Evolutionary conservation across 192 early-diverging fungal species (phyloP), one percentile per base, ranked within the genome.

Genomic region (Linnemannia hyalina): DNA sequence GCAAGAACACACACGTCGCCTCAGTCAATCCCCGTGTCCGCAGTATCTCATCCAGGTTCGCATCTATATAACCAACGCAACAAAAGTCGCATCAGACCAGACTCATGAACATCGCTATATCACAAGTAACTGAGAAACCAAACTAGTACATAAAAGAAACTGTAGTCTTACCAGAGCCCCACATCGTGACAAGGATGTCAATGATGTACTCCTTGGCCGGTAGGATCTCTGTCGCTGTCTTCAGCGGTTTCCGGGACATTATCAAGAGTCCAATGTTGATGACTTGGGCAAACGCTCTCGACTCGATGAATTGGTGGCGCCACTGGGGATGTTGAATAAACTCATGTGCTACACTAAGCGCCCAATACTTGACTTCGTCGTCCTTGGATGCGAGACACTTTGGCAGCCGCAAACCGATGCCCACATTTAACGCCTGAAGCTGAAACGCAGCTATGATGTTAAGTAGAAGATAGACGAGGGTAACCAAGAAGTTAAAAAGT

Each of bases 321-420:
- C 79, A 86, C n/a, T 79, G 38, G 2, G 57, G 54, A n/a, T 80
- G 86, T 11, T 52, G 54, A 35, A 82, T 89, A 26, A 90, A 88
- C 26, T 85, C 90, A 42, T 89, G 88, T 3, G 88, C 83, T 49
- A 89, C 82, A 9, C 93, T 86, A 55, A 95, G 77, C 3, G 95
- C 90, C 95, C 95, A 96, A 57, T 95, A 95, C n/a, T 91, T 90
- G n/a, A 92, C 90, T 78, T 96, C 95, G 11, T 91, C 92, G 52
- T 96, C 95, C n/a, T 87, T 88, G 7, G 87, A 81, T 23, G 90
- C 85, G 32, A 96, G 80, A 70, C 90, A 94, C 36, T 94, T 92
- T 49, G 94, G 88, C n/a, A 93, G 89, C 70, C 94, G 90, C 38
- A 88, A 88, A 4, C 95, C 82, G 35, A 96, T 88, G 2, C 93